Percentiles rank a stretch among this genome's conserved stretches.
phyloP scores from a whole-genome alignment of 2,329 filamentous ascomycete species.

The Colletotrichum spaethianum region DNA sequence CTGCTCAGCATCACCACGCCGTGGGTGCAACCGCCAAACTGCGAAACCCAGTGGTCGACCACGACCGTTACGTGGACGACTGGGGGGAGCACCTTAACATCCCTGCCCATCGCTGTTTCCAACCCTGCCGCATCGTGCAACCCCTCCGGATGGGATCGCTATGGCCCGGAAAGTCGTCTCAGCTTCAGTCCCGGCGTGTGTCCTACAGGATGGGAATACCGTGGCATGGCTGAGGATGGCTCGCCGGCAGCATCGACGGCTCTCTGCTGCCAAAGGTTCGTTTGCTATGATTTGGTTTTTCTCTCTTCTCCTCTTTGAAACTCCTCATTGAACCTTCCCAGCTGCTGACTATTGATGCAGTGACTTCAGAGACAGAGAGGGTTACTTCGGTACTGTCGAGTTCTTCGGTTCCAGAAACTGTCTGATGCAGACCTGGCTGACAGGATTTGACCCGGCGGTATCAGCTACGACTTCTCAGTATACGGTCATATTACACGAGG shows the following conservation, averaged over 20 bases:
- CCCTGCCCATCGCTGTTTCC: background rate
- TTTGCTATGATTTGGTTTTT: background rate
- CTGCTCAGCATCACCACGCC: conserved; percentile 30
- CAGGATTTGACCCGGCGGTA: background rate
- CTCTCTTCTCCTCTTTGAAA: background rate
- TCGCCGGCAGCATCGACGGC: conserved; percentile 15
- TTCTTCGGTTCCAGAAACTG: background rate
- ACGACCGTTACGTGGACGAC: background rate
- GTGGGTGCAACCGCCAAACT: conserved; percentile 26
- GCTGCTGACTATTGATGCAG: background rate
- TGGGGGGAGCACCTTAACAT: background rate
- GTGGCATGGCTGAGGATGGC: conserved; percentile 4
- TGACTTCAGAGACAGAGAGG: background rate
- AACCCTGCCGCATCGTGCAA: conserved; percentile 18
- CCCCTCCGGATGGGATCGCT: conserved; percentile 12
- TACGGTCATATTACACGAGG: conserved; percentile 1
- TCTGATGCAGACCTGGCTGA: background rate
- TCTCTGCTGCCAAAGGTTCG: conserved; percentile 27
- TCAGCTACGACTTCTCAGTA: background rate
- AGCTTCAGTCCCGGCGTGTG: conserved; percentile 32
- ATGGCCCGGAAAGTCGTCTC: background rate
- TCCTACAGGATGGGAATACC: conserved; percentile 27
- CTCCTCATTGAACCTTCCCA: background rate
- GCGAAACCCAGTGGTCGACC: background rate
- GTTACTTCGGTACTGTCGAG: background rate